Conservation (phyloP, 116 monocot genomes). For the Dioscorea cayenensis region DNA sequence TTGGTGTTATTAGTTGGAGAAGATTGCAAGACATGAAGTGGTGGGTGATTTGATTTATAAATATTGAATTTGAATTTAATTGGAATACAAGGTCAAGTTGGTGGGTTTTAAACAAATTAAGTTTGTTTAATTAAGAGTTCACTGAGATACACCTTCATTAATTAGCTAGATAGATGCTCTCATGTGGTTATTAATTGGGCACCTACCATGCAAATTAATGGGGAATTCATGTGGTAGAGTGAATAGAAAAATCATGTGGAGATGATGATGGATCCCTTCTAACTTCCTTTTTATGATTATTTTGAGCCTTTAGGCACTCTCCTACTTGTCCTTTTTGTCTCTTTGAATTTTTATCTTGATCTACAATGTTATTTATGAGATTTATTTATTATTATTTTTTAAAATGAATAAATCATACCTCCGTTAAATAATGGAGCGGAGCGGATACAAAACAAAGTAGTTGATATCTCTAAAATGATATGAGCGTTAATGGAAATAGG, state of each 20-base stretch:
- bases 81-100: background rate
- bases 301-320: background rate
- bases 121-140: no score
- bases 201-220: background rate
- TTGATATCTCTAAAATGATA: no score
- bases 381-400: no score
- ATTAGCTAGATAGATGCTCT: background rate
- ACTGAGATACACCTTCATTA: background rate
- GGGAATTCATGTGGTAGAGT: background rate
- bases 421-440: no score
- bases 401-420: no score
- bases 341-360: no score
- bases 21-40: background rate
- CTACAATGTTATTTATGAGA: no score
- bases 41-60: background rate
- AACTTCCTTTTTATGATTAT: background rate
- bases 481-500: no score
- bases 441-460: no score
- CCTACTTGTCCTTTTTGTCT: no score
- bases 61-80: slow-evolving; percentile 4
- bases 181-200: slow-evolving; percentile 1
- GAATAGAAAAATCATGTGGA: slow-evolving; percentile 1
- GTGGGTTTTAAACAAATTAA: background rate
- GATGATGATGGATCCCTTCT: background rate
- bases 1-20: background rate